phyloP scores from a whole-genome alignment of 1,284 basidiomycete species.

The Tremellales sp. region DNA sequence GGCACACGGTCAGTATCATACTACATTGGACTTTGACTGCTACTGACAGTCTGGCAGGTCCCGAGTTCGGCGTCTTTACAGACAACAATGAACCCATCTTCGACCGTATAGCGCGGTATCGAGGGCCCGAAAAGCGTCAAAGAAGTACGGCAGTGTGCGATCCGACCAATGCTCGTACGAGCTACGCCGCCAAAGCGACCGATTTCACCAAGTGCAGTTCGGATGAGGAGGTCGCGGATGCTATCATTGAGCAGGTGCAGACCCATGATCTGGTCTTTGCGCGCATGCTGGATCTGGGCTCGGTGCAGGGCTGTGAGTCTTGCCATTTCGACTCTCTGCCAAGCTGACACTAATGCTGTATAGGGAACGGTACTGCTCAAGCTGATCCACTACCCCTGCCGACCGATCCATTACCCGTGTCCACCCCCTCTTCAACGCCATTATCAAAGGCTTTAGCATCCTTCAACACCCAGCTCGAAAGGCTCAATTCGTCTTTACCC shows the following conservation, averaged over 20 bases:
- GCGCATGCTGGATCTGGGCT: conserved; percentile 70
- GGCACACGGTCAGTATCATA: conserved; percentile 55
- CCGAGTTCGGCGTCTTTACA: conserved; percentile 74
- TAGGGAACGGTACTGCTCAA: conserved; percentile 8
- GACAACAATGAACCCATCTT: conserved; percentile 80
- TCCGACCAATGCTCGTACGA: conserved; percentile 66
- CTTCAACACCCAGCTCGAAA: conserved; percentile 61
- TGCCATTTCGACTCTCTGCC: neutral
- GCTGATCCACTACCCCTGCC: neutral
- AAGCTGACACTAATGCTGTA: neutral
- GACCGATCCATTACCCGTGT: conserved; percentile 2
- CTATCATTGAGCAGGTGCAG: conserved; percentile 54
- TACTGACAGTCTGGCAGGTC: conserved; percentile 49
- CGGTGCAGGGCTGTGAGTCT: conserved; percentile 68
- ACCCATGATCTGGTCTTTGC: conserved; percentile 76
- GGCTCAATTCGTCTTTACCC: conserved; percentile 66
- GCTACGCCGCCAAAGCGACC: neutral
- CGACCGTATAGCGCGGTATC: conserved; percentile 53
- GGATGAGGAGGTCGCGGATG: neutral
- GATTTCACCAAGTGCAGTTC: conserved; percentile 34
- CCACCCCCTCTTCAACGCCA: conserved; percentile 1
- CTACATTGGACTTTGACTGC: neutral
- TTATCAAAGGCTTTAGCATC: conserved; percentile 28
- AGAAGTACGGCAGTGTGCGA: conserved; percentile 71
- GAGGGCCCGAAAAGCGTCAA: conserved; percentile 48